These are phyloP conservation scores for Polyplosphaeria fusca DNA, from an alignment of 495 filamentous ascomycete genomes.

Conservation along the genomic window DNA sequence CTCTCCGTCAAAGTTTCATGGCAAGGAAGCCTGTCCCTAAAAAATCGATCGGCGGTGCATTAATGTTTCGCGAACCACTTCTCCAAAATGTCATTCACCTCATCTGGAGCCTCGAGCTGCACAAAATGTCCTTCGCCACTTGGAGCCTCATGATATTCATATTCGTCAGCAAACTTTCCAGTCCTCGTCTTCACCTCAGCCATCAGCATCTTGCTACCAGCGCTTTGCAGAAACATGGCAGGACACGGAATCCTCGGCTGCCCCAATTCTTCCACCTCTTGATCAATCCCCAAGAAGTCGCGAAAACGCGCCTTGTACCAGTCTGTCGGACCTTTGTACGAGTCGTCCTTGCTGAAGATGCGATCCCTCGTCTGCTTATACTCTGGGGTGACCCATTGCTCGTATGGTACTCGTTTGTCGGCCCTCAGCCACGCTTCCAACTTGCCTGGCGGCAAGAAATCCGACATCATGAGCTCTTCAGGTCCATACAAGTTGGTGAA, in stretches of 20 bases:
- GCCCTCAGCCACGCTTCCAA: neutral
- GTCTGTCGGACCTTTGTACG: neutral
- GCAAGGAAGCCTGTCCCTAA: too few species aligned
- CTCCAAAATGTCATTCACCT: neutral
- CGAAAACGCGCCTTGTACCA: neutral
- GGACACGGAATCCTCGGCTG: neutral
- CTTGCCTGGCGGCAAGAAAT: constrained; percentile 1
- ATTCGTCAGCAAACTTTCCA: neutral
- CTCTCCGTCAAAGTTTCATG: too few species aligned
- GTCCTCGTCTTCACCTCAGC: neutral
- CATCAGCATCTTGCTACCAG: neutral
- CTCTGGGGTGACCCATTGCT: neutral
- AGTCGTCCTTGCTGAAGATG: neutral
- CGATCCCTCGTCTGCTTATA: neutral
- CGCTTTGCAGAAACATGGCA: neutral
- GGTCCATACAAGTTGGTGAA: neutral
- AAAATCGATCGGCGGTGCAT: too few species aligned
- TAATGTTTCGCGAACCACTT: neutral
- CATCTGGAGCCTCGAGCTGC: neutral
- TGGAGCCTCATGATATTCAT: neutral
- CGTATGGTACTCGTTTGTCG: neutral
- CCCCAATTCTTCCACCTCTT: neutral
- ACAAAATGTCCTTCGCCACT: neutral
- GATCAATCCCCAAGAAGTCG: constrained; percentile 1
- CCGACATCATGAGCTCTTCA: neutral